phyloP scores from a whole-genome alignment of 768 basidiomycete species.

The Cystobasidium onofrii region DNA sequence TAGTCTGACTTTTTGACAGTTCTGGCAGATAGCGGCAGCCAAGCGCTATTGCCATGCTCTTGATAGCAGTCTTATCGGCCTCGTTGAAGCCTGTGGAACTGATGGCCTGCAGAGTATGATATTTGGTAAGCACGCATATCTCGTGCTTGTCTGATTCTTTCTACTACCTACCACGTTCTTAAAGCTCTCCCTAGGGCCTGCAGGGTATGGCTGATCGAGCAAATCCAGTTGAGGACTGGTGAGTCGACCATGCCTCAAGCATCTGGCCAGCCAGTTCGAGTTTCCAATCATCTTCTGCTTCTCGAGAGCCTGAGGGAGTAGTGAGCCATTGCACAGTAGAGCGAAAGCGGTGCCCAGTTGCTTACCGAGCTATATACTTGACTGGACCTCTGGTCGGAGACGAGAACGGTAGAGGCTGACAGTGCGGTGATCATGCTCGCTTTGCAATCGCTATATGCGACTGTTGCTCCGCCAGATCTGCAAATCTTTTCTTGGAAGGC shows the following conservation, averaged over 20 bases:
- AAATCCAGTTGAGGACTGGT: not conserved
- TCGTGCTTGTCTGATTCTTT: too few relatives aligned
- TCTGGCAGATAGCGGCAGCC: conserved; percentile 10
- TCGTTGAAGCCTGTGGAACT: conserved; percentile 28
- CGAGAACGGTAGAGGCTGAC: not conserved
- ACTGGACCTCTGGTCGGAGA: not conserved
- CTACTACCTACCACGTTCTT: not conserved
- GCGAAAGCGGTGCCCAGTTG: not conserved
- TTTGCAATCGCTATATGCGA: not conserved
- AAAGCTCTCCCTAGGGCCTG: not conserved
- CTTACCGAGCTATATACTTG: not conserved
- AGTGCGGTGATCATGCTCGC: not conserved
- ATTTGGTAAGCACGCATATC: too few relatives aligned
- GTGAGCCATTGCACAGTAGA: not conserved
- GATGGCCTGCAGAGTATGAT: conserved; percentile 3
- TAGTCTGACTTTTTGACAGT: not conserved
- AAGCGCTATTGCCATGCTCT: not conserved
- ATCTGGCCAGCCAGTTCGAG: not conserved
- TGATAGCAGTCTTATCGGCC: not conserved
- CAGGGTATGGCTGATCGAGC: conserved; percentile 3
- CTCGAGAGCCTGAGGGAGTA: not conserved
- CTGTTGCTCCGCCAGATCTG: not conserved
- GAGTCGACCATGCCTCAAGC: not conserved
- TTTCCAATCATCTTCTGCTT: conserved; percentile 10
- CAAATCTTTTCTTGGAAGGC: not conserved